phyloP scores from a whole-genome alignment of 1,284 basidiomycete genomes.

The Erythrobasidium hasegawianum region DNA sequence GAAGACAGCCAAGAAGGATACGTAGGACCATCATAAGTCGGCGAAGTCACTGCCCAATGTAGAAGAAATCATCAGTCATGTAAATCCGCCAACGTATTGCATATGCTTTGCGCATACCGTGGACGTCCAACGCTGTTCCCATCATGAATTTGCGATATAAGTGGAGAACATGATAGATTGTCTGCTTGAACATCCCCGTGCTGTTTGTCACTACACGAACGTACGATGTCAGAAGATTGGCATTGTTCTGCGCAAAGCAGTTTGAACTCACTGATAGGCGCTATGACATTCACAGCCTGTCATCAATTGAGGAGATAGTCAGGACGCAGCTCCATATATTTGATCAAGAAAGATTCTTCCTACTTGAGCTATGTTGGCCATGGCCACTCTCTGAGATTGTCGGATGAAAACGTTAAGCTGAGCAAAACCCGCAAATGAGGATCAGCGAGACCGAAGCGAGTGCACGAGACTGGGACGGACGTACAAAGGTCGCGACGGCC shows the following conservation, averaged over 20 bases:
- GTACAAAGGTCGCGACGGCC: conserved; percentile 61
- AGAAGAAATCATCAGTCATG: too few relatives aligned
- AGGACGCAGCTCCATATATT: background rate
- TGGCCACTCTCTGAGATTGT: background rate
- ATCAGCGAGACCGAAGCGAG: conserved; percentile 49
- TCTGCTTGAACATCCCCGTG: conserved; percentile 55
- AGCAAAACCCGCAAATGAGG: conserved; percentile 62
- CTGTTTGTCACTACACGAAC: conserved; percentile 49
- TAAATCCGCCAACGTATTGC: too few relatives aligned
- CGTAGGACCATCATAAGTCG: background rate
- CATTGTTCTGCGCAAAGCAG: too few relatives aligned
- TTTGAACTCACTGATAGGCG: conserved; percentile 51
- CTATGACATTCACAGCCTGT: conserved; percentile 56
- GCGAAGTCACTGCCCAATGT: background rate
- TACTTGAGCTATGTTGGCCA: background rate
- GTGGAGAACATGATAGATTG: conserved; percentile 57
- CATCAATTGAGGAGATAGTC: too few relatives aligned
- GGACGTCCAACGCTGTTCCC: background rate
- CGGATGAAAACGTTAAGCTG: conserved; percentile 52
- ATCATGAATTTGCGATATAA: conserved; percentile 48
- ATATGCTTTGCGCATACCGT: too few relatives aligned
- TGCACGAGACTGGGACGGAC: conserved; percentile 55
- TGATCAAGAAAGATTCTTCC: background rate
- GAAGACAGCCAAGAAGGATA: background rate
- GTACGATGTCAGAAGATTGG: too few relatives aligned